phyloP scores from a whole-genome alignment of 2,329 filamentous ascomycete species.

The Lecanosticta acicola region DNA sequence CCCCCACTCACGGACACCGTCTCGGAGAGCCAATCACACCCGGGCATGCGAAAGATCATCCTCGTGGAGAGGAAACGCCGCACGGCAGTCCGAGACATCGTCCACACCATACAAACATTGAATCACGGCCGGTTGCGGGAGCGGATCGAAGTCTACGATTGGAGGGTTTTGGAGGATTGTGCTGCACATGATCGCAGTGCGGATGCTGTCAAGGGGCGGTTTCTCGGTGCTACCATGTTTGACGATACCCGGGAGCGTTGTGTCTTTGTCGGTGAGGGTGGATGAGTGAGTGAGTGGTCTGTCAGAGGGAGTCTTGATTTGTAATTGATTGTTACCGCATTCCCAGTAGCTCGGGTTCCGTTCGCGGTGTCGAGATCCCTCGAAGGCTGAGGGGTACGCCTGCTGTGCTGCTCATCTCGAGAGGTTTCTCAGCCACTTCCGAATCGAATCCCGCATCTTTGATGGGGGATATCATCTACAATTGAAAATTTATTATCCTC shows the following conservation, averaged over 20 bases:
- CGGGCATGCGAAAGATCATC: slow-evolving; percentile 29
- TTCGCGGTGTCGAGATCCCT: no score
- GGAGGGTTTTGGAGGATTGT: slow-evolving; percentile 28
- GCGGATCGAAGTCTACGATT: slow-evolving; percentile 30
- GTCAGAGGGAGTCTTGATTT: no score
- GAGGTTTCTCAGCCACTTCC: no score
- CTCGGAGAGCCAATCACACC: slow-evolving; percentile 31
- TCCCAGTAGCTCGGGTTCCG: no score
- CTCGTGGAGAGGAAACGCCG: slow-evolving; percentile 28
- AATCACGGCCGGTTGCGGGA: slow-evolving; percentile 25
- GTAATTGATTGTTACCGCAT: no score
- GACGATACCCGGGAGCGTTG: slow-evolving; percentile 18
- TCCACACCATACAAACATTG: slow-evolving; percentile 19
- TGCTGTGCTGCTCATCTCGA: no score
- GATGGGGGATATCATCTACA: no score
- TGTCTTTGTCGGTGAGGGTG: slow-evolving; percentile 18
- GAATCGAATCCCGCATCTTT: no score
- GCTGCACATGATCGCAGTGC: slow-evolving; percentile 13
- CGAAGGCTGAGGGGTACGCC: no score
- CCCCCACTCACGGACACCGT: slow-evolving; percentile 18
- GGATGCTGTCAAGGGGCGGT: slow-evolving; percentile 19
- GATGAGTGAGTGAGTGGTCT: background rate
- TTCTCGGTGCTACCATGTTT: slow-evolving; percentile 28
- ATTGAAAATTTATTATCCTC: no score
- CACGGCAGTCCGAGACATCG: slow-evolving; percentile 10